Evolutionary conservation across 148 eudicot genomes (phyloP).

Genomic region (Linanthus parryae): DNA sequence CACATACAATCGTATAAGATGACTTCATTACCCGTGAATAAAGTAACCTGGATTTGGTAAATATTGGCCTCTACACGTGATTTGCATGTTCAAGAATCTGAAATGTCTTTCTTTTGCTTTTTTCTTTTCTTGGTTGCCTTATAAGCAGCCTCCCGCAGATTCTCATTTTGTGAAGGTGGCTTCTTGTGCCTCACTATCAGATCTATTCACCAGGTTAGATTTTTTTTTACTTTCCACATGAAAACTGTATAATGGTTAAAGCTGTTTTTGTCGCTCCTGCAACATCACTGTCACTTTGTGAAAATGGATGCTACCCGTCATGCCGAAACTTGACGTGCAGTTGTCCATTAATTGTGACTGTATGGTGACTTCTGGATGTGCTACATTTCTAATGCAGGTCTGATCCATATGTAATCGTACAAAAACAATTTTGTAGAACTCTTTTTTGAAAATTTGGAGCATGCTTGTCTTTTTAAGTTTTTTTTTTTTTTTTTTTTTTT

Average conservation of each 20-base stretch:
- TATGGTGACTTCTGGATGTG: too few species aligned
- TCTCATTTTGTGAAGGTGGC: conserved; percentile 74
- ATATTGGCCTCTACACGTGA: too few species aligned
- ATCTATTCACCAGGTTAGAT: conserved; percentile 68
- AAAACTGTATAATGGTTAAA: neutral
- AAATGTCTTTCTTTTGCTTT: neutral
- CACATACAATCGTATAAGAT: too few species aligned
- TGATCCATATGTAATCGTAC: too few species aligned
- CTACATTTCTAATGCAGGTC: too few species aligned
- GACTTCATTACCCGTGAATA: too few species aligned
- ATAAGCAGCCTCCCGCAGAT: conserved; percentile 52
- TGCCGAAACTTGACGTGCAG: neutral
- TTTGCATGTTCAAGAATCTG: conserved; percentile 2
- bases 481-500: too few species aligned
- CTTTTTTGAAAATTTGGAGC: too few species aligned
- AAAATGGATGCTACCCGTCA: conserved; percentile 3
- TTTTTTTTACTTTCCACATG: conserved; percentile 3
- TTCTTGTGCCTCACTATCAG: conserved; percentile 79
- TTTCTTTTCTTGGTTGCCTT: neutral
- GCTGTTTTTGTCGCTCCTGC: neutral
- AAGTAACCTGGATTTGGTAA: neutral
- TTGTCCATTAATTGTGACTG: too few species aligned
- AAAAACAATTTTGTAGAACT: too few species aligned
- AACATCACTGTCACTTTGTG: neutral
- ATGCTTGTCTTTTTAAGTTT: too few species aligned